Base-by-base conservation (phyloP, 352 stramenopile species). In the Elongisporangium prolatum region DNA sequence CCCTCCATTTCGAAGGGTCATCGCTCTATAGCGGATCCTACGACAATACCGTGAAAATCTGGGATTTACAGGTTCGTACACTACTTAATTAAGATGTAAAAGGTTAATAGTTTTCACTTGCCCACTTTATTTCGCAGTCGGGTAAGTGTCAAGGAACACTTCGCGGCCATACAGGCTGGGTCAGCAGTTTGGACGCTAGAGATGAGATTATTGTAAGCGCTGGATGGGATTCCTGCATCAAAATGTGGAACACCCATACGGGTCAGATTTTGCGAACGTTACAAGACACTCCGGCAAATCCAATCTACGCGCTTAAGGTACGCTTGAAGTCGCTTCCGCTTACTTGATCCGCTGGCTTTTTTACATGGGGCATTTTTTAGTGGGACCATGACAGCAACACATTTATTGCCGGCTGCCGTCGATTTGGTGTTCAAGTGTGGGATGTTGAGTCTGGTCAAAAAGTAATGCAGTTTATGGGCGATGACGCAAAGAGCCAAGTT, bases 21-120 rank as follows among this genome's bases (percentile, higher is more conserved):
- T 62, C 54, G 9, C 55, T 66, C 7, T 50, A 70, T 17, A 74
- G 66, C 56, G 66, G 66, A 11, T 74, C 66, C n/a, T 72, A 72
- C 50, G 65, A 72, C 66, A 74, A 74, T 34, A 74, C 66, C 0
- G 56, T 74, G 38, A 74, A 74, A 50, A 50, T 74, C 40, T 74
- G 66, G 66, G 65, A 68, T 48, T 47, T 71, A 6, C 64, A 71
- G 64, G 64, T 60, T 54, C 21, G 22, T n/a, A n/a, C n/a, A n/a
- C n/a, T n/a, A n/a, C n/a, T n/a, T n/a, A n/a, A n/a, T n/a, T n/a
- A n/a, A n/a, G n/a, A n/a, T n/a, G n/a, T 25, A 50, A 21, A 24
- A 40, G 4, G 28, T 40, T 40, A 9, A 1, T 40, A n/a, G n/a
- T n/a, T n/a, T n/a, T 28, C 16, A 24, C 9, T 40, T 28, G 22